phyloP scores from a whole-genome alignment of 192 early-diverging fungal species.

The Umbelopsis ramanniana region DNA sequence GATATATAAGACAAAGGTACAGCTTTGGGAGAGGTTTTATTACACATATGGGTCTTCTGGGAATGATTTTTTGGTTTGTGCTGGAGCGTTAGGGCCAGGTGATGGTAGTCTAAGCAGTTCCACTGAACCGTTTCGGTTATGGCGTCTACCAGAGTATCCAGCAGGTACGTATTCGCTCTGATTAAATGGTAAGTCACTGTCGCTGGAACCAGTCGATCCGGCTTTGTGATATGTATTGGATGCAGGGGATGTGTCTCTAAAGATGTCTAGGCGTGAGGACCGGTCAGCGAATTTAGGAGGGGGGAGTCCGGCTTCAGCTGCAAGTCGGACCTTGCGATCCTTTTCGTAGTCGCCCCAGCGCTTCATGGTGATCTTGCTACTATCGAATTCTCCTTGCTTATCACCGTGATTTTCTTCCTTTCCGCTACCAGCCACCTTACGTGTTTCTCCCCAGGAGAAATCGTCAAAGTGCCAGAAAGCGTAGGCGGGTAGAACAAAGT shows the following conservation, averaged over 20 bases:
- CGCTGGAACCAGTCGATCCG: slow-evolving; percentile 35
- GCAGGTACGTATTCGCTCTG: slow-evolving; percentile 19
- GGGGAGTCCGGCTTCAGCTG: slow-evolving; percentile 20
- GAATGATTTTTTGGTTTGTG: slow-evolving; percentile 4
- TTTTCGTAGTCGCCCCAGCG: slow-evolving; percentile 69
- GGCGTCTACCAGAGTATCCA: slow-evolving; percentile 4
- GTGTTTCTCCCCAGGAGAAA: slow-evolving; percentile 77
- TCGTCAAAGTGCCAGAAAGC: slow-evolving; percentile 89
- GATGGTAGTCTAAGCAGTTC: slow-evolving; percentile 18
- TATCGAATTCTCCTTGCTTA: slow-evolving; percentile 79
- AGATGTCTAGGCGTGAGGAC: slow-evolving; percentile 26
- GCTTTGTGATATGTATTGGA: slow-evolving; percentile 22
- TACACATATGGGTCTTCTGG: slow-evolving; percentile 16
- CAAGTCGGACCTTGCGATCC: slow-evolving; percentile 27
- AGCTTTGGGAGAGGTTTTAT: slow-evolving; percentile 17
- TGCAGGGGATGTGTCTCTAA: slow-evolving; percentile 20
- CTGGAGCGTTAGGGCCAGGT: not conserved
- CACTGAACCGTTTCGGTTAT: slow-evolving; percentile 17
- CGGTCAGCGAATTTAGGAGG: slow-evolving; percentile 32
- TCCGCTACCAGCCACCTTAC: slow-evolving; percentile 54
- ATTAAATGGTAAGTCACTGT: slow-evolving; percentile 34
- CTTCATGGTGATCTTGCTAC: slow-evolving; percentile 74
- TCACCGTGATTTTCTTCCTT: slow-evolving; percentile 66
- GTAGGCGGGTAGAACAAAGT: slow-evolving; percentile 73
- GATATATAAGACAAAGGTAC: slow-evolving; percentile 23